phyloP scores from a whole-genome alignment of 257 asterid species.

The Voacanga thouarsii region DNA sequence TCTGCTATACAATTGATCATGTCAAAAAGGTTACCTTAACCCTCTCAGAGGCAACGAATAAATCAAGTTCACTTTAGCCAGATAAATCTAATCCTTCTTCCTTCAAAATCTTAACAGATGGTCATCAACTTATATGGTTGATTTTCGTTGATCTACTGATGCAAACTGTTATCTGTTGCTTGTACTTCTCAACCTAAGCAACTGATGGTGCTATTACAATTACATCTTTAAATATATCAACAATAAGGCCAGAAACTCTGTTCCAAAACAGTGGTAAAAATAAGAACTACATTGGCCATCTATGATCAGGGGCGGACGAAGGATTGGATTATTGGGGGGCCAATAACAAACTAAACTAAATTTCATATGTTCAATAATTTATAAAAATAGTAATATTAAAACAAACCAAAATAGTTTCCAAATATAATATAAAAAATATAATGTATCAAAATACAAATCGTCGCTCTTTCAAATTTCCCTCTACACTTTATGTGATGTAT shows the following conservation, averaged over 20 bases:
- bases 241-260: conserved; percentile 92
- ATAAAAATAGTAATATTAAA: too few relatives aligned
- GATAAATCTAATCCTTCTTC: conserved; percentile 83
- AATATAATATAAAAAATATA: too few relatives aligned
- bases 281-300: neutral
- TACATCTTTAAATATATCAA: conserved; percentile 82
- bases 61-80: conserved; percentile 36
- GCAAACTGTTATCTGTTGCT: conserved; percentile 53
- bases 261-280: conserved; percentile 12
- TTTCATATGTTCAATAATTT: too few relatives aligned
- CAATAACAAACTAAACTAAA: too few relatives aligned
- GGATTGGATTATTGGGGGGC: too few relatives aligned
- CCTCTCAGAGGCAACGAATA: conserved; percentile 40
- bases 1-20: neutral
- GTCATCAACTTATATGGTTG: conserved; percentile 78
- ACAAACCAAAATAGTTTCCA: too few relatives aligned
- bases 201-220: conserved; percentile 96
- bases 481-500: too few relatives aligned
- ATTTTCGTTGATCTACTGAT: conserved; percentile 43
- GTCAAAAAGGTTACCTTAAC: conserved; percentile 47
- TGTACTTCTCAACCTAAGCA: conserved; percentile 96
- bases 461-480: too few relatives aligned
- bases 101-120: conserved; percentile 76
- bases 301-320: too few relatives aligned
- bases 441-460: too few relatives aligned